phyloP scores from a whole-genome alignment of 768 basidiomycete species.

The Lactifluus rugatus region DNA sequence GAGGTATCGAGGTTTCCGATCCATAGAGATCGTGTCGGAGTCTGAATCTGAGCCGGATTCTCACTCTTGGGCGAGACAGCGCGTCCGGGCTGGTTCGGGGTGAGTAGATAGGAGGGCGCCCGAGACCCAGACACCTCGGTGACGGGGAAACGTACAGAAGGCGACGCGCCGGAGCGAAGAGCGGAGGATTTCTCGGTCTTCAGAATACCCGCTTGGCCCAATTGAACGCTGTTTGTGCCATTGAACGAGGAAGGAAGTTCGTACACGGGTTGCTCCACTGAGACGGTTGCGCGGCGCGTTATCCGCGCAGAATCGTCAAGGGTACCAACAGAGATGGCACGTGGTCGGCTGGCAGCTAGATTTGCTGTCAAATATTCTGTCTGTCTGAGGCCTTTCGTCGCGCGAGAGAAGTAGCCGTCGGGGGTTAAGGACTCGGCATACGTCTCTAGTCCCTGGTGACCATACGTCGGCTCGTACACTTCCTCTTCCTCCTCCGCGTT shows the following conservation, averaged over 20 bases:
- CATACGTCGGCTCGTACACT: constrained; percentile 52
- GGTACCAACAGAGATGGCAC: constrained; percentile 82
- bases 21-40: constrained; percentile 94
- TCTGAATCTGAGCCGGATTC: constrained; percentile 69
- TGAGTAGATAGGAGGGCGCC: constrained; percentile 56
- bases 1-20: constrained; percentile 96
- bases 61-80: constrained; percentile 81
- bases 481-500: constrained; percentile 66
- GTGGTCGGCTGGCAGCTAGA: constrained; percentile 39
- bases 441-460: constrained; percentile 49
- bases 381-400: constrained; percentile 9
- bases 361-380: constrained; percentile 16
- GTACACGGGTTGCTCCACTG: constrained; percentile 30
- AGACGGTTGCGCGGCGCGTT: constrained; percentile 51
- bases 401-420: constrained; percentile 52
- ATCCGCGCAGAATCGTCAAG: constrained; percentile 73
- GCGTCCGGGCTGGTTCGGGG: constrained; percentile 57
- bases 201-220: constrained; percentile 18
- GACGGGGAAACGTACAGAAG: constrained; percentile 20
- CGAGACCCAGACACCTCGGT: constrained; percentile 26
- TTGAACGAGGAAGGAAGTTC: constrained; percentile 42
- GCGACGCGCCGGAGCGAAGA: constrained; percentile 10
- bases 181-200: constrained; percentile 29
- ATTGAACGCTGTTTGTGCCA: constrained; percentile 29
- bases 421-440: constrained; percentile 46